Evolutionary conservation across 208 protist species (phyloP), one percentile per base, ranked within the genome.

Genomic region (Wallacemonas sp.): DNA sequence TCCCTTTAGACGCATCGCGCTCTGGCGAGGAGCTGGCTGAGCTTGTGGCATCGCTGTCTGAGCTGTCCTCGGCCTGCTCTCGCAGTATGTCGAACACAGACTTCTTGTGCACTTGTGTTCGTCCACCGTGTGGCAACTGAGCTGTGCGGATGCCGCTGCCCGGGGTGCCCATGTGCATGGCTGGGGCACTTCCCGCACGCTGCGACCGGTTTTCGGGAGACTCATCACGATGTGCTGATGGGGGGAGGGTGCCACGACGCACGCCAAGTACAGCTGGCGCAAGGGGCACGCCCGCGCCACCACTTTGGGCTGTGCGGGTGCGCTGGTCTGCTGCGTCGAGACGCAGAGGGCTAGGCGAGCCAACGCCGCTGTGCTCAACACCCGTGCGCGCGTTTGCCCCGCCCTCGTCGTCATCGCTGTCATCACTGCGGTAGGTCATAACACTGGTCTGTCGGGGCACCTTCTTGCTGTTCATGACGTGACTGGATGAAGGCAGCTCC

Each of bases 391-490:
- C n/a, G n/a, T n/a, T 27, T 8, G 47, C 19, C 19, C n/a, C 47
- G 14, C 21, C 47, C 24, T 26, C 51, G 30, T 58, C 51, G 51
- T 58, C 28, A 22, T 58, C 51, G 8, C 30, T 58, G 51, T 62
- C 56, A 24, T 49, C 41, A 39, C 56, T 62, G 11, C 56, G 39
- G 56, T 45, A 64, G 22, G 69, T 55, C 27, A 75, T 15, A 0
- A 56, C 56, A 27, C 49, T 70, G 0, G 49, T 66, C 26, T 62
- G 56, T 5, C 9, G 27, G 2, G 70, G 70, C 28, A 70, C 51
- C 41, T 67, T 61, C 24, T 70, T 79, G 47, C 11, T 44, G 31
- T 45, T 66, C 31, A 58, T 11, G 26, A 58, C 30, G 51, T 58
- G 51, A 31, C 51, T 58, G 17, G 51, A 58, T n/a, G 51, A 58